Evolutionary conservation across 495 filamentous ascomycete genomes (phyloP).

Genomic region (Hypoxylon lienhwacheense): DNA sequence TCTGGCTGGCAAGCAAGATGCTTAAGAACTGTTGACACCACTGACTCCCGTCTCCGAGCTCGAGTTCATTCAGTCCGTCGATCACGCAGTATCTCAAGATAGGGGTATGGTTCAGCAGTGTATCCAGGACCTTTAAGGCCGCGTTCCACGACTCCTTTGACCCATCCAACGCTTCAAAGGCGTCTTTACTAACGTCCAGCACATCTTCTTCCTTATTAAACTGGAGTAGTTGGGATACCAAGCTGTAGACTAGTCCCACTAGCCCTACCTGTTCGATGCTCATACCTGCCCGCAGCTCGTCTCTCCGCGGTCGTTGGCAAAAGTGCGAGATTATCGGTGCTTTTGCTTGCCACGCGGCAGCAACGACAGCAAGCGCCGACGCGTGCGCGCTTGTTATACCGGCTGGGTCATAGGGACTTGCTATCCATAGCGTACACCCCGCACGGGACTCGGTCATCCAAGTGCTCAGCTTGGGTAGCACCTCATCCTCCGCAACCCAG

Average conservation of each 20-base stretch:
- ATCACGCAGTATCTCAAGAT: conserved; percentile 10
- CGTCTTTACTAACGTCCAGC: background rate
- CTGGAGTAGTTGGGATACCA: conserved; percentile 6
- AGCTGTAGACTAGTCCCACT: conserved; percentile 8
- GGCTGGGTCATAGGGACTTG: conserved; percentile 4
- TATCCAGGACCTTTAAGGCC: background rate
- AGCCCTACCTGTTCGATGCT: conserved; percentile 8
- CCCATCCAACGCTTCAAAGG: background rate
- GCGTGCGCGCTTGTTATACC: conserved; percentile 6
- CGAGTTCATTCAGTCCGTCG: conserved; percentile 10
- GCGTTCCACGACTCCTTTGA: background rate
- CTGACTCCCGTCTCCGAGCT: conserved; percentile 2
- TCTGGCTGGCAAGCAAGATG: conserved; percentile 1
- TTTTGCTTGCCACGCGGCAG: conserved; percentile 7
- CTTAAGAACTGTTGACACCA: conserved; percentile 9
- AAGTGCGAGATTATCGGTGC: conserved; percentile 9
- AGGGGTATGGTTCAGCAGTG: background rate
- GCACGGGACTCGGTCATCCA: background rate
- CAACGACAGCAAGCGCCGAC: conserved; percentile 6
- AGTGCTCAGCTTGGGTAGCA: background rate
- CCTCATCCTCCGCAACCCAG: conserved; percentile 9
- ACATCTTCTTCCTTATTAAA: background rate
- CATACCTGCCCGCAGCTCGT: background rate
- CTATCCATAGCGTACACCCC: conserved; percentile 5
- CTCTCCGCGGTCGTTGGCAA: conserved; percentile 1